These are phyloP conservation scores for Ceratocystis lukuohia DNA, from an alignment of 2,329 filamentous ascomycete species.

Conservation along the genomic window DNA sequence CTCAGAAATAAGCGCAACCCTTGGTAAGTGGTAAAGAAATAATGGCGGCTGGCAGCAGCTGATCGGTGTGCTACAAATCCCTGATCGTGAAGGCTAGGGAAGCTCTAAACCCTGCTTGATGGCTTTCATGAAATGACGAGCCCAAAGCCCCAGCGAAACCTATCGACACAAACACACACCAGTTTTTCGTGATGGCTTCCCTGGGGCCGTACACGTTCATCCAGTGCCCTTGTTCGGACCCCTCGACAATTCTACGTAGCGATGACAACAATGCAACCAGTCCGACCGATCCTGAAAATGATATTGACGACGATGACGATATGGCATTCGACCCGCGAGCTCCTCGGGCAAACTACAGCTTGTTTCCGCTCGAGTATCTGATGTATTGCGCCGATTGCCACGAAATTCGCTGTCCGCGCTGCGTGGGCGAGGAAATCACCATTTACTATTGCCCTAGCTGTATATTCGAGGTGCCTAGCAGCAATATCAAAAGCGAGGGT, in stretches of 20 bases:
- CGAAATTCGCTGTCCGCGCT: constrained; percentile 85
- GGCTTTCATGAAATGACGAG: neutral
- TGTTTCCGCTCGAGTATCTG: constrained; percentile 86
- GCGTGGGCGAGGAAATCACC: constrained; percentile 83
- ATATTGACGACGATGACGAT: constrained; percentile 48
- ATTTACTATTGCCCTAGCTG: constrained; percentile 94
- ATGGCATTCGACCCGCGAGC: constrained; percentile 75
- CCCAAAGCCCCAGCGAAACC: constrained; percentile 25
- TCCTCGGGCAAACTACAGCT: constrained; percentile 73
- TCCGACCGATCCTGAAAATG: constrained; percentile 24
- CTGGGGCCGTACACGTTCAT: constrained; percentile 47
- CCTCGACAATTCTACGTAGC: constrained; percentile 24
- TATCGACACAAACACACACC: constrained; percentile 27
- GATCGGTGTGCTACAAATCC: neutral
- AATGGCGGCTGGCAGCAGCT: neutral
- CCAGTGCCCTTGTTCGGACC: constrained; percentile 50
- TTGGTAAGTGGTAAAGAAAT: neutral
- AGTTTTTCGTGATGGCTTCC: constrained; percentile 6
- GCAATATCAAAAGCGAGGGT: constrained; percentile 80
- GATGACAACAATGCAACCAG: constrained; percentile 12
- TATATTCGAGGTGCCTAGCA: constrained; percentile 89
- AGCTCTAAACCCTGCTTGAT: constrained; percentile 7
- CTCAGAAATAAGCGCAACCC: too few species aligned
- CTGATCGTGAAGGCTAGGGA: neutral
- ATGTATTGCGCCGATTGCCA: constrained; percentile 97